Conservation (phyloP, 768 basidiomycete genomes). For the Boletus subcaerulescens region DNA sequence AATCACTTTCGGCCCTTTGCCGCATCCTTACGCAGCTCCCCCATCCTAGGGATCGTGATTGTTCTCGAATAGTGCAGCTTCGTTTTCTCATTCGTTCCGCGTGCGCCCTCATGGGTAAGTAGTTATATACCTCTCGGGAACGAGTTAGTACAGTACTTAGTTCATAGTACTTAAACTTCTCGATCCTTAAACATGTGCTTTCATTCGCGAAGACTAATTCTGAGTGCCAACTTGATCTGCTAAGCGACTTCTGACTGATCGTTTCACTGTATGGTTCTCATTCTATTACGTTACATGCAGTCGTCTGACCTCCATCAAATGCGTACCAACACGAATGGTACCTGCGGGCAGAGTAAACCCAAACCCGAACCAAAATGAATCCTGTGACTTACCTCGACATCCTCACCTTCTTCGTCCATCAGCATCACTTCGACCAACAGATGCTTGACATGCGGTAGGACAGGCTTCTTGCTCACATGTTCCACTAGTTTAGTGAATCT, state of each 20-base stretch:
- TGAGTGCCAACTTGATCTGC: background rate
- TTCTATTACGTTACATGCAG: slow-evolving; percentile 12
- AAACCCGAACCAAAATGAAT: background rate
- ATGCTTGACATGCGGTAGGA: slow-evolving; percentile 79
- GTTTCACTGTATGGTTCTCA: background rate
- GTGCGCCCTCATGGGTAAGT: slow-evolving; percentile 42
- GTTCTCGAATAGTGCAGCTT: slow-evolving; percentile 22
- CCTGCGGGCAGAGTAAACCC: slow-evolving; percentile 38
- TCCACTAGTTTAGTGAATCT: slow-evolving; percentile 90
- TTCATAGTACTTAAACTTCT: slow-evolving; percentile 16
- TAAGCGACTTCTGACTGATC: background rate
- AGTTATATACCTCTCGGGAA: slow-evolving; percentile 32
- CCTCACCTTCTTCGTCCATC: slow-evolving; percentile 87
- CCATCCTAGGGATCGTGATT: slow-evolving; percentile 15
- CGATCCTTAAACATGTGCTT: slow-evolving; percentile 2
- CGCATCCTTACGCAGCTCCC: slow-evolving; percentile 1
- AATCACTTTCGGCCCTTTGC: slow-evolving; percentile 15
- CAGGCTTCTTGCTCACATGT: slow-evolving; percentile 90
- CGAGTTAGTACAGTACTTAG: slow-evolving; percentile 15
- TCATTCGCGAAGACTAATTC: background rate
- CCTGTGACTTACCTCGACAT: slow-evolving; percentile 71
- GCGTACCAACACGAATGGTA: slow-evolving; percentile 78
- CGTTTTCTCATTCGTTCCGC: slow-evolving; percentile 23
- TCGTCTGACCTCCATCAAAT: slow-evolving; percentile 38
- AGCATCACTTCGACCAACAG: slow-evolving; percentile 94